These are phyloP conservation scores for Daldinia concentrica DNA, from an alignment of 495 filamentous ascomycete genomes.

Conservation along the genomic window DNA sequence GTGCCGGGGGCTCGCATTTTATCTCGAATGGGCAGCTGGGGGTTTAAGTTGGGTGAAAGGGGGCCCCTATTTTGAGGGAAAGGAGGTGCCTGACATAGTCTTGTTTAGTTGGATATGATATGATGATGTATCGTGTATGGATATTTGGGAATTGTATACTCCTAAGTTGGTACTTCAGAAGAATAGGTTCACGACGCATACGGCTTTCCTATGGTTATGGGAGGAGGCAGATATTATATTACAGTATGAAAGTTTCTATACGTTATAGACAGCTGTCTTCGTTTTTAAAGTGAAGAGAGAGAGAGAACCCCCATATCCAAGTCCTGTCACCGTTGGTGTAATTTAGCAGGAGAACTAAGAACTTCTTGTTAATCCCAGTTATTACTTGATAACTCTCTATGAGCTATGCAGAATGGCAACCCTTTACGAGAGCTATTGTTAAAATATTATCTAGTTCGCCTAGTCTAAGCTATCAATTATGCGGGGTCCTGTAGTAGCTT, in stretches of 20 bases:
- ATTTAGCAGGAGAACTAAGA: too few species aligned
- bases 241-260: background rate
- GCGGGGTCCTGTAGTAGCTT: too few species aligned
- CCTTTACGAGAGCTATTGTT: too few species aligned
- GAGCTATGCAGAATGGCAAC: too few species aligned
- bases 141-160: background rate
- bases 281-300: too few species aligned
- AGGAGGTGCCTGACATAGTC: background rate
- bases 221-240: background rate
- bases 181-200: background rate
- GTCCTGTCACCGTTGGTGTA: too few species aligned
- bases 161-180: background rate
- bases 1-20: constrained; percentile 62
- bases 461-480: too few species aligned
- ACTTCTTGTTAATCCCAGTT: too few species aligned
- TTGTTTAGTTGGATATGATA: background rate
- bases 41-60: background rate
- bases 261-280: background rate
- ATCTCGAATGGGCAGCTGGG: constrained; percentile 48
- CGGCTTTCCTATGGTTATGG: background rate
- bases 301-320: too few species aligned
- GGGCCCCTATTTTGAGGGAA: background rate
- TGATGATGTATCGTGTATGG: background rate
- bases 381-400: too few species aligned
- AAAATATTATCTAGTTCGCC: too few species aligned